Percentiles rank a stretch among this genome's conserved stretches.
Conservation (phyloP, 257 asterid species). For the Solanum lignicaule region DNA sequence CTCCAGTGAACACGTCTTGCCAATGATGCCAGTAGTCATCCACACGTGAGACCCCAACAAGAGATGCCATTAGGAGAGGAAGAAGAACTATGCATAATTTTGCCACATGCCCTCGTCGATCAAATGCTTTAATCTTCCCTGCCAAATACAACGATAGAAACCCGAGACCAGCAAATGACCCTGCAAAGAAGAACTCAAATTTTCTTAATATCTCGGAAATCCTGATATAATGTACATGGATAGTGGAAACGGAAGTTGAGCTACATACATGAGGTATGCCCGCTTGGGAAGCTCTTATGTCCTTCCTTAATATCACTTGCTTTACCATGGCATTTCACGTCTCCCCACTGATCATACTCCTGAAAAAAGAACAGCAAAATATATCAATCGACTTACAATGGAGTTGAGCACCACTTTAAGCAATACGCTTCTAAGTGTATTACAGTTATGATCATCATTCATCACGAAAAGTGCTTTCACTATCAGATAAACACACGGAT, state of each 20-base stretch:
- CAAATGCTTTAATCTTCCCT: slow-evolving; percentile 73
- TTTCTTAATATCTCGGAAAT: background rate
- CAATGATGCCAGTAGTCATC: slow-evolving; percentile 97
- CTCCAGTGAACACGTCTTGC: slow-evolving; percentile 93
- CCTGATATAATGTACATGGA: background rate
- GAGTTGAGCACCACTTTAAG: background rate
- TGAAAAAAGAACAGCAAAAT: slow-evolving; percentile 1
- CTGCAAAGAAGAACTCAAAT: slow-evolving; percentile 19
- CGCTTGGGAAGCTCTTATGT: slow-evolving; percentile 93
- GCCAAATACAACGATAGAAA: slow-evolving; percentile 64
- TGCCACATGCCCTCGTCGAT: slow-evolving; percentile 63
- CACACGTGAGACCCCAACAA: slow-evolving; percentile 83
- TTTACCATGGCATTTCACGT: slow-evolving; percentile 64
- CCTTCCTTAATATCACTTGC: slow-evolving; percentile 66
- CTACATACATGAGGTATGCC: slow-evolving; percentile 69
- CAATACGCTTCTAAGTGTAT: background rate
- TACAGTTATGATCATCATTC: background rate
- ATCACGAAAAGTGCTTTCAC: background rate
- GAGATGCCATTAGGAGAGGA: slow-evolving; percentile 65
- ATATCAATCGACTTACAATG: background rate
- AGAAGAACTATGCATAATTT: slow-evolving; percentile 64
- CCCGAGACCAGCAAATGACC: slow-evolving; percentile 94
- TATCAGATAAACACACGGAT: background rate
- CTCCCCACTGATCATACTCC: slow-evolving; percentile 53
- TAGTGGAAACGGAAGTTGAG: background rate